Percentiles rank a stretch among this genome's conserved stretches.
phyloP scores from a whole-genome alignment of 169 alveolate species.

The Cryptosporidium viatorum region DNA sequence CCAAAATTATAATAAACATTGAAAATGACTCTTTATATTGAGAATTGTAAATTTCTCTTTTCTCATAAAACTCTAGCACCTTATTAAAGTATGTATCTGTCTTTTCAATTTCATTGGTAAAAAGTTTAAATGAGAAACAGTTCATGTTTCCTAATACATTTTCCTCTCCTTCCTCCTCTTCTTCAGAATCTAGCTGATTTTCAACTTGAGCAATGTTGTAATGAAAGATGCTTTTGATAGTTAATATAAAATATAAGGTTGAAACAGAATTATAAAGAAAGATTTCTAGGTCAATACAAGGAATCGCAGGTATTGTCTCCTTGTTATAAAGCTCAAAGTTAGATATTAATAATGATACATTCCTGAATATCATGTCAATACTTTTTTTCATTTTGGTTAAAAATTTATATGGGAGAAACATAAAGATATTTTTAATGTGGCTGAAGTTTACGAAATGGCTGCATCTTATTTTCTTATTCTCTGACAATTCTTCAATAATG shows the following conservation, averaged over 20 bases:
- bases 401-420: slow-evolving; percentile 24
- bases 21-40: slow-evolving; percentile 41
- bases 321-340: slow-evolving; percentile 1
- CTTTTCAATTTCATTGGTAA: slow-evolving; percentile 3
- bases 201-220: slow-evolving; percentile 19
- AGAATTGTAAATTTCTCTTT: not conserved
- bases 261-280: slow-evolving; percentile 8
- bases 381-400: slow-evolving; percentile 3
- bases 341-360: slow-evolving; percentile 10
- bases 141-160: not conserved
- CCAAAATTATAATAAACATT: slow-evolving; percentile 26
- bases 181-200: not conserved
- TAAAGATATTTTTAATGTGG: slow-evolving; percentile 20
- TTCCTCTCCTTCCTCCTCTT: slow-evolving; percentile 24
- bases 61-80: slow-evolving; percentile 15
- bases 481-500: not conserved
- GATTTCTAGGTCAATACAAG: slow-evolving; percentile 24
- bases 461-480: not conserved
- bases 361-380: slow-evolving; percentile 23
- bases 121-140: slow-evolving; percentile 2
- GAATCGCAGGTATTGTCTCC: not conserved
- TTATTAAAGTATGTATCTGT: slow-evolving; percentile 2
- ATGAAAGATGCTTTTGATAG: slow-evolving; percentile 25
- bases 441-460: not conserved
- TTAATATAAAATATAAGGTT: slow-evolving; percentile 16